Conservation (phyloP, 2,329 filamentous ascomycete species). For the Cladophialophora yegresii region DNA sequence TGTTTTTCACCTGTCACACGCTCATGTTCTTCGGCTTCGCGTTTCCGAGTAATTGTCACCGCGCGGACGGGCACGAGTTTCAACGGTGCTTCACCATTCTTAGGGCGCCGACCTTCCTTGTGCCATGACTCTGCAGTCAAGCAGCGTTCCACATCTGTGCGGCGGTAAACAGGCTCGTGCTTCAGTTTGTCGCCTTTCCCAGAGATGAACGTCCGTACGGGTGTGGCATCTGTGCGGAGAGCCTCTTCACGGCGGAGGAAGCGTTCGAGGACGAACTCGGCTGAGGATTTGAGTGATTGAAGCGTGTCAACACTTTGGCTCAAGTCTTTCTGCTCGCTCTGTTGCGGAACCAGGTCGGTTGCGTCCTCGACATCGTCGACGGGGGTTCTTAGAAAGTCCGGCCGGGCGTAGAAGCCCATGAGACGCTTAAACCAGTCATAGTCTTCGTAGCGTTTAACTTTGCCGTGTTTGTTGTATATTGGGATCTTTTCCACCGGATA, state of each 20-base stretch:
- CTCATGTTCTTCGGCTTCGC: conserved; percentile 85
- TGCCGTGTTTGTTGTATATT: conserved; percentile 74
- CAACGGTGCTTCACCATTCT: conserved; percentile 69
- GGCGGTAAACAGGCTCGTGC: conserved; percentile 76
- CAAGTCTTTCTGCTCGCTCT: conserved; percentile 70
- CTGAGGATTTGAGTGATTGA: conserved; percentile 82
- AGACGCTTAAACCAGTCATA: conserved; percentile 87
- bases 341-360: conserved; percentile 71
- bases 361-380: conserved; percentile 78
- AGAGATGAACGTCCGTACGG: conserved; percentile 73
- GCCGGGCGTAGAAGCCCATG: conserved; percentile 70
- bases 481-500: conserved; percentile 78
- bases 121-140: conserved; percentile 97
- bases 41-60: conserved; percentile 81
- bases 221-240: conserved; percentile 65
- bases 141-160: conserved; percentile 78
- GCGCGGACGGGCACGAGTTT: conserved; percentile 89
- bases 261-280: conserved; percentile 80
- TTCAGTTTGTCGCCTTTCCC: conserved; percentile 72
- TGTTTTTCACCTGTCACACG: conserved; percentile 78
- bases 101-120: conserved; percentile 83
- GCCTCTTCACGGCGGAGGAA: conserved; percentile 93
- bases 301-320: conserved; percentile 78
- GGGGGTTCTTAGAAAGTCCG: conserved; percentile 59
- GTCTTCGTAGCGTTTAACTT: conserved; percentile 72